phyloP scores from a whole-genome alignment of 768 basidiomycete genomes.

The Auricularia auricula-judae region DNA sequence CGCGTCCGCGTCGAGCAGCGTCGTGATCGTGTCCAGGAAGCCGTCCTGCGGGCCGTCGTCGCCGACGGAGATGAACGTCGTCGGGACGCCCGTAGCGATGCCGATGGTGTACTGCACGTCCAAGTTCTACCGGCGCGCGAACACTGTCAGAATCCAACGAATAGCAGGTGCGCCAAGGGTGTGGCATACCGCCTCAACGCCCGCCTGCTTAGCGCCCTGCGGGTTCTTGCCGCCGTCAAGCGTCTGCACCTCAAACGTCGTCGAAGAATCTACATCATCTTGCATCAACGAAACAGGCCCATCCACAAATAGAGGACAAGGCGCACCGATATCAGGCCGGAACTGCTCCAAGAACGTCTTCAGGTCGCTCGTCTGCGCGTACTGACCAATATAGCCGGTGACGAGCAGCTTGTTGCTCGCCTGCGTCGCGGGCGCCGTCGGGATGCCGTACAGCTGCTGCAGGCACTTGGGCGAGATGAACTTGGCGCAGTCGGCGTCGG shows the following conservation, averaged over 20 bases:
- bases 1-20: conserved; percentile 5
- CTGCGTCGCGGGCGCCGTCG: conserved; percentile 20
- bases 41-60: conserved; percentile 13
- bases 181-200: conserved; percentile 23
- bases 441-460: conserved; percentile 25
- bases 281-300: too few species aligned
- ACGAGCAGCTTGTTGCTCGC: conserved; percentile 20
- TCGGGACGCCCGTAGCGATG: conserved; percentile 18
- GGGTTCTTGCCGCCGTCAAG: conserved; percentile 27
- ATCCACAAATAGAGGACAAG: too few species aligned
- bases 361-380: conserved; percentile 15
- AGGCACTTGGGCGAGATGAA: conserved; percentile 26
- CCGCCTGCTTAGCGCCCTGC: conserved; percentile 19
- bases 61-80: conserved; percentile 18
- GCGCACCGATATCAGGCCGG: conserved; percentile 20
- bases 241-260: conserved; percentile 24
- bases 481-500: conserved; percentile 13
- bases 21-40: conserved; percentile 16
- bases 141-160: neutral
- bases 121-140: conserved; percentile 13
- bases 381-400: conserved; percentile 24
- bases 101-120: conserved; percentile 30
- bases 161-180: too few species aligned
- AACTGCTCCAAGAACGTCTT: conserved; percentile 15
- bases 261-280: conserved; percentile 9